Evolutionary conservation across 768 basidiomycete genomes (phyloP).

Genomic region (Leccinum sublutescens): DNA sequence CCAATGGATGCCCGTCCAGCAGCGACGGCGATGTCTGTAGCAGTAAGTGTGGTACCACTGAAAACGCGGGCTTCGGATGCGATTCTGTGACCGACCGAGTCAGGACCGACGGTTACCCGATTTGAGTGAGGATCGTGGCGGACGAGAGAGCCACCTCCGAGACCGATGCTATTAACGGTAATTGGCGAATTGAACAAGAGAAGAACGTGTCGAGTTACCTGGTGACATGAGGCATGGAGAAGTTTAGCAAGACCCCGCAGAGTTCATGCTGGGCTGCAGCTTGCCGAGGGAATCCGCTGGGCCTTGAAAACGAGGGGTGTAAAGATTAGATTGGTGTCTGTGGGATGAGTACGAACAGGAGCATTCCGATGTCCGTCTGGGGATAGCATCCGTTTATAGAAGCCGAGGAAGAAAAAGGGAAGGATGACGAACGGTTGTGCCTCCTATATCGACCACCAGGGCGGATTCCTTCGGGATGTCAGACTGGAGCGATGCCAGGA

Average conservation of each 20-base stretch:
- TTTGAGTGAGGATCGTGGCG: constrained; percentile 33
- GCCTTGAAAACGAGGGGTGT: constrained; percentile 24
- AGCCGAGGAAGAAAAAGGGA: constrained; percentile 6
- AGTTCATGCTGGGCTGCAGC: constrained; percentile 63
- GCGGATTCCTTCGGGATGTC: constrained; percentile 36
- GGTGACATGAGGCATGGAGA: constrained; percentile 56
- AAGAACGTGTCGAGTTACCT: constrained; percentile 23
- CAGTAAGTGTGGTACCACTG: constrained; percentile 54
- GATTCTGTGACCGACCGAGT: constrained; percentile 60
- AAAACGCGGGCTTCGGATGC: constrained; percentile 52
- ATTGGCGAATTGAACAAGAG: not conserved
- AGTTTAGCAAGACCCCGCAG: constrained; percentile 59
- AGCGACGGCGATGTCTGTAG: constrained; percentile 59
- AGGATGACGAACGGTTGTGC: constrained; percentile 45
- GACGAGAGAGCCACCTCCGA: constrained; percentile 63
- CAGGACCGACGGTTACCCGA: constrained; percentile 55
- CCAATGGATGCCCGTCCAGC: constrained; percentile 33
- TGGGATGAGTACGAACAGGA: constrained; percentile 36
- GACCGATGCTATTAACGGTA: constrained; percentile 44
- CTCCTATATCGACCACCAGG: constrained; percentile 63
- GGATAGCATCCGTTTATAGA: constrained; percentile 13
- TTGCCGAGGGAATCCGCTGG: constrained; percentile 60
- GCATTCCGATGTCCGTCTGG: constrained; percentile 58
- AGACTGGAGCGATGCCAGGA: constrained; percentile 46
- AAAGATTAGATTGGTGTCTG: constrained; percentile 6